These are phyloP conservation scores for Salmacisia buchloeana DNA, from an alignment of 1,284 basidiomycete species.

Conservation along the genomic window DNA sequence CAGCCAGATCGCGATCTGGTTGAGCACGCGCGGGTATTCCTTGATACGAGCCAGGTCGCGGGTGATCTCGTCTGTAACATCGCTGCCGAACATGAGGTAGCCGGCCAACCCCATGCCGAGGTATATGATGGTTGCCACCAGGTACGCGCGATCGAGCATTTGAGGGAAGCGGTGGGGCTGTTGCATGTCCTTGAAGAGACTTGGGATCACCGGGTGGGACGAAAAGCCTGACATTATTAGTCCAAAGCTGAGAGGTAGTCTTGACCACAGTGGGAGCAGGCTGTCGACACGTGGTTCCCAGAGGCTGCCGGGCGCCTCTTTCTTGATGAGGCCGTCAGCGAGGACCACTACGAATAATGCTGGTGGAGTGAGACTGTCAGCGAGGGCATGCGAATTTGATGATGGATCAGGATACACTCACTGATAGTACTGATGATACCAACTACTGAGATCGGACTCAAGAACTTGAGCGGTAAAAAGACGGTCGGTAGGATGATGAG, in stretches of 20 bases:
- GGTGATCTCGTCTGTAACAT: conserved; percentile 82
- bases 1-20: conserved; percentile 76
- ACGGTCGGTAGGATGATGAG: conserved; percentile 37
- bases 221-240: conserved; percentile 96
- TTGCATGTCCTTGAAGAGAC: conserved; percentile 80
- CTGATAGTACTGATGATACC: conserved; percentile 51
- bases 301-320: conserved; percentile 73
- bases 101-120: conserved; percentile 75
- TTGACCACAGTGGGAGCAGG: conserved; percentile 58
- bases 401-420: not conserved
- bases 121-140: conserved; percentile 73
- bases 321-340: conserved; percentile 75
- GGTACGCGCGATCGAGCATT: conserved; percentile 82
- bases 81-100: conserved; percentile 60
- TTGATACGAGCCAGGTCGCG: conserved; percentile 70
- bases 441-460: conserved; percentile 43
- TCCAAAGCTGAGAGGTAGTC: conserved; percentile 65
- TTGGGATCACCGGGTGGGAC: conserved; percentile 87
- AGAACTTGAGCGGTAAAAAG: conserved; percentile 39
- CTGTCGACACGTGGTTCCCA: conserved; percentile 69
- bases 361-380: not conserved
- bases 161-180: conserved; percentile 72
- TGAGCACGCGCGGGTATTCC: conserved; percentile 70
- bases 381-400: not conserved
- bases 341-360: conserved; percentile 73